Base-by-base conservation (phyloP, 129 eudicot genomes). In the Arctium lappa region DNA sequence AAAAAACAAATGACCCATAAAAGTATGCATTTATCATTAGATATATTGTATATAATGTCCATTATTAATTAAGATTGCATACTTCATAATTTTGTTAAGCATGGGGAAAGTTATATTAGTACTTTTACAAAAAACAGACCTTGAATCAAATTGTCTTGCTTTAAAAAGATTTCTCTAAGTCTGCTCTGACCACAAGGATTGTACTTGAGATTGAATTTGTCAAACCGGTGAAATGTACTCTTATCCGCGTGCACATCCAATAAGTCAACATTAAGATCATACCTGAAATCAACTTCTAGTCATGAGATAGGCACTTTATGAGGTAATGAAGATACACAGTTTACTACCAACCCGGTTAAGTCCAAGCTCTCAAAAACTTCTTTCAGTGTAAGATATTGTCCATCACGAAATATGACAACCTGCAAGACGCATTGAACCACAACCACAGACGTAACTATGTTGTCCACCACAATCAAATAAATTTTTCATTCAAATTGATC, bases 151-250 rank as follows among this genome's bases (percentile, higher is more conserved):
- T 91, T 91, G 81, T 91, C 95, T 88, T 91, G 95, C 88, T 91
- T 91, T 72, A 91, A 60, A 77, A 91, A 91, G 48, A 91, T 91
- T 77, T 91, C 95, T 87, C 95, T 87, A 70, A 91, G 95, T 48
- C 93, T 81, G 74, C 95, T 91, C 82, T 91, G 95, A 53, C 95
- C 95, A 89, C 95, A 91, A 38, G 95, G 95, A 84, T 91, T 91
- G 76, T 91, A 91, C 87, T 91, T 91, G 81, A 91, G 95, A 84
- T 91, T 91, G 87, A 91, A 91, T 80, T 89, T 91, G 83, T 91
- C 95, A 76, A 89, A 91, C 2, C 95, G 92, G 78, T 91, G 95
- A 81, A 91, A 91, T 3, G 95, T 91, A 81, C 92, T 91, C 86
- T 91, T 91, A 44, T 91, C 95, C 48, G 95, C 95, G 77, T 91